Percentiles rank a stretch among this genome's conserved stretches.
These are phyloP conservation scores for Saxispiralis lemnorum DNA, from an alignment of 495 filamentous ascomycete genomes.

Conservation along the genomic window DNA sequence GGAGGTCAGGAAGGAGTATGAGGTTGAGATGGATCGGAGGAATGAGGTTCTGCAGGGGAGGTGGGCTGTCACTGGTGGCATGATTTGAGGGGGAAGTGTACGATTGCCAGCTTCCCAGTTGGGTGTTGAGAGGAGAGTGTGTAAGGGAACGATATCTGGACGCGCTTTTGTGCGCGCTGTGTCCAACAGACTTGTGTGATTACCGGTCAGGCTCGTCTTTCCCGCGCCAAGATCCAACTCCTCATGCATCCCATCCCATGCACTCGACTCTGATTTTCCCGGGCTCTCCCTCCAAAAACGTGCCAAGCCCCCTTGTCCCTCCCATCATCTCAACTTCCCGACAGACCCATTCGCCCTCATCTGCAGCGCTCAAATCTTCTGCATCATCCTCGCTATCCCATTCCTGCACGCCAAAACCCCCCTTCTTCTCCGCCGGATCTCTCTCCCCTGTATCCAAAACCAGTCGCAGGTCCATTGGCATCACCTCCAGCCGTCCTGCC, in stretches of 20 bases:
- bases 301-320: constrained; percentile 63
- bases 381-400: constrained; percentile 41
- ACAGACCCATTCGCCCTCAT: constrained; percentile 32
- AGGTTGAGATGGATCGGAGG: constrained; percentile 66
- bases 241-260: neutral
- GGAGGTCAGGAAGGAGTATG: constrained; percentile 70
- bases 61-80: constrained; percentile 14
- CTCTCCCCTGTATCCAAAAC: constrained; percentile 71
- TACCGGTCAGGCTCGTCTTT: too few relatives aligned
- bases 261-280: constrained; percentile 51
- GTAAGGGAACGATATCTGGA: too few relatives aligned
- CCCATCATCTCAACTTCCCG: constrained; percentile 69
- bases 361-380: constrained; percentile 37
- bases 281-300: constrained; percentile 55
- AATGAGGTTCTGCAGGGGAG: constrained; percentile 42
- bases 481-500: constrained; percentile 47
- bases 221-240: too few relatives aligned
- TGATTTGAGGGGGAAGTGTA: too few relatives aligned
- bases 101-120: too few relatives aligned
- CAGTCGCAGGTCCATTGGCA: constrained; percentile 45
- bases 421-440: constrained; percentile 45
- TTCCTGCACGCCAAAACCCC: constrained; percentile 14
- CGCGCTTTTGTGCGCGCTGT: too few relatives aligned
- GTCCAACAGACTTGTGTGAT: too few relatives aligned
- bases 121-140: too few relatives aligned